Base-by-base conservation (phyloP, 2,329 filamentous ascomycete species). In the Ascosphaera aggregata region DNA sequence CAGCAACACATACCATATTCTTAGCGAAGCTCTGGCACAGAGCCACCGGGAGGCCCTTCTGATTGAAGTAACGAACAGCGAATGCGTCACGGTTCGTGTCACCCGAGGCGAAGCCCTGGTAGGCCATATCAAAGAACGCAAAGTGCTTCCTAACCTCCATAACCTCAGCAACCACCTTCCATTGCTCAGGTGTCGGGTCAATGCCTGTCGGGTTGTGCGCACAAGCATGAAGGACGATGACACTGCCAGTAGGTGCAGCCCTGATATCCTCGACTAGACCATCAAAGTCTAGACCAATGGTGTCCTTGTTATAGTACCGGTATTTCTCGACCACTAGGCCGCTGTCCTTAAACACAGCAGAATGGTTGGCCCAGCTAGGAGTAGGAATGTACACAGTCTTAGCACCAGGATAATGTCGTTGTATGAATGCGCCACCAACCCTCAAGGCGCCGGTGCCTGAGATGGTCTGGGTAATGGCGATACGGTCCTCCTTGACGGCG, bases 51-150 rank as follows among this genome's bases (percentile, higher is more conserved):
- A 93, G 84, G 51, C 86, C 86, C 64, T 94, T 67, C 63, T 82
- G 71, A 57, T 94, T 74, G 59, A 98, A 98, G 69, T 94, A 69
- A 49, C 89, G 76, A 48, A 95, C 71, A 44, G 89, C 81, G 57
- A 86, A 95, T 46, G 89, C 89, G 57, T 98, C 86, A 61, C 76
- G 76, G 67, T 91, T 73, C 46, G 80, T 89, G 63, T 92, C 73
- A 49, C 86, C 86, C 46, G 78, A 89, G 50, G 86, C 86, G 55
- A 98, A 95, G 51, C 86, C 86, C 65, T 98, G 86, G 70, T 98
- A 98, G 46, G 86, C 86, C 85, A 94, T 94, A 62, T 95, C 86
- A 65, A 95, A 98, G 73, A 98, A 94, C 51, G 82, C 76, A 59
- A 78, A 92, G 70, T 95, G 86, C 38, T 69, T 75, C 58, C 79